phyloP scores from a whole-genome alignment of 345 rosid genomes.

The Acer negundo region DNA sequence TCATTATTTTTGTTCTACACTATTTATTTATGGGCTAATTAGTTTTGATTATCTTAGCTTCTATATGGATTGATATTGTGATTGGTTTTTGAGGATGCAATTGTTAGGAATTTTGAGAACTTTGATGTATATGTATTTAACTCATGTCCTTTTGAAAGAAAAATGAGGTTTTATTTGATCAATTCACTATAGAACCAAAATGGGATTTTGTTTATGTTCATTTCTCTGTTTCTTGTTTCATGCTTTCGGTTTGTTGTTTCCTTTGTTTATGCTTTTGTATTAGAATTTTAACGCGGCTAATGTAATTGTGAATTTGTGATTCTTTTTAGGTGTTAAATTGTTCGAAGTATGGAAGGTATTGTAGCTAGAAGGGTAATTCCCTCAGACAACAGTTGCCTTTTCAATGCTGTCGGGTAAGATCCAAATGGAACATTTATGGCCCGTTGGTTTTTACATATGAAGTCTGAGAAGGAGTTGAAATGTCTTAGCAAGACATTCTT shows the following conservation, averaged over 20 bases:
- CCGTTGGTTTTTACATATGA: too few relatives aligned
- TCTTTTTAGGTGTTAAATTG: conserved; percentile 26
- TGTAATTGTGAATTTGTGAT: not conserved
- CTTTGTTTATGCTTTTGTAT: not conserved
- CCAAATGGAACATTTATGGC: too few relatives aligned
- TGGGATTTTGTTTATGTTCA: too few relatives aligned
- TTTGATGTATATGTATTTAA: not conserved
- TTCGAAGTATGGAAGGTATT: conserved; percentile 59
- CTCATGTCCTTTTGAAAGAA: not conserved
- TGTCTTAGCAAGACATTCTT: too few relatives aligned
- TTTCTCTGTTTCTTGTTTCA: not conserved
- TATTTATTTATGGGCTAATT: not conserved
- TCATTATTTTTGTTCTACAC: too few relatives aligned
- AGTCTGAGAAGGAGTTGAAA: too few relatives aligned
- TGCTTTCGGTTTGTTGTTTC: not conserved
- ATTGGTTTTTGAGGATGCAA: too few relatives aligned
- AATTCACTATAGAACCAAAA: not conserved
- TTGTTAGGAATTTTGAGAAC: too few relatives aligned
- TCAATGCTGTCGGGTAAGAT: too few relatives aligned
- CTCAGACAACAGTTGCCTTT: conserved; percentile 86
- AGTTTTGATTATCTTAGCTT: not conserved
- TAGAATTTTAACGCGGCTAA: not conserved
- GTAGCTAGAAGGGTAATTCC: conserved; percentile 87
- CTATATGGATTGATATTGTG: too few relatives aligned
- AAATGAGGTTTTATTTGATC: not conserved